Conservation (phyloP, 2,329 filamentous ascomycete species). For the Ophiostoma populinum region DNA sequence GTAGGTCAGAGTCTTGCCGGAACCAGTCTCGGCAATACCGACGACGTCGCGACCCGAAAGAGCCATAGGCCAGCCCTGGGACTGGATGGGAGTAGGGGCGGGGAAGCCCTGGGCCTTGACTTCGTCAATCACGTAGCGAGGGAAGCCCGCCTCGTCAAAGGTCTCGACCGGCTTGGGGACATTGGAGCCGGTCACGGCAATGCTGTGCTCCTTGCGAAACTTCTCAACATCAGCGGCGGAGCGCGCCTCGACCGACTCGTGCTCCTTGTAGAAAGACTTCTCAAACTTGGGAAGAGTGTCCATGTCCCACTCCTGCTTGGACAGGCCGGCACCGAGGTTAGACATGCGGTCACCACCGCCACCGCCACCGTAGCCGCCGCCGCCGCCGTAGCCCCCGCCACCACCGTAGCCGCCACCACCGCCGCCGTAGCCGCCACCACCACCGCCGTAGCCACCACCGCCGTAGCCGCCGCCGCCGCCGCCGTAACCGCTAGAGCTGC, state of each 20-base stretch:
- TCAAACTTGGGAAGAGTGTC: conserved; percentile 81
- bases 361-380: conserved; percentile 27
- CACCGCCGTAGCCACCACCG: not conserved
- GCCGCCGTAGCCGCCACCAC: conserved; percentile 21
- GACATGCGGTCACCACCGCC: conserved; percentile 88
- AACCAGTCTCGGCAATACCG: conserved; percentile 97
- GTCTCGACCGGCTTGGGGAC: conserved; percentile 90
- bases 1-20: conserved; percentile 97
- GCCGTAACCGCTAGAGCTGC: conserved; percentile 16
- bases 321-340: conserved; percentile 71
- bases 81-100: conserved; percentile 88
- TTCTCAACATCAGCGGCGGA: conserved; percentile 65
- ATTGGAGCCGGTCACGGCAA: conserved; percentile 62
- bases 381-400: conserved; percentile 12
- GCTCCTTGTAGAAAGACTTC: conserved; percentile 98
- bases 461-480: conserved; percentile 24
- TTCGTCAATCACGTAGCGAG: conserved; percentile 91
- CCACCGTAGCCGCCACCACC: conserved; percentile 30
- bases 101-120: conserved; percentile 96
- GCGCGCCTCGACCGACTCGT: conserved; percentile 58
- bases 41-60: conserved; percentile 95
- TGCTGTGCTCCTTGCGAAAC: conserved; percentile 73
- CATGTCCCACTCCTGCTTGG: conserved; percentile 77
- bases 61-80: conserved; percentile 98
- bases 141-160: conserved; percentile 96